A percentile compares a stretch with the other conserved stretches of the same genome.
phyloP scores from a whole-genome alignment of 805 yeast species.

The Candida sakaeoensis region DNA sequence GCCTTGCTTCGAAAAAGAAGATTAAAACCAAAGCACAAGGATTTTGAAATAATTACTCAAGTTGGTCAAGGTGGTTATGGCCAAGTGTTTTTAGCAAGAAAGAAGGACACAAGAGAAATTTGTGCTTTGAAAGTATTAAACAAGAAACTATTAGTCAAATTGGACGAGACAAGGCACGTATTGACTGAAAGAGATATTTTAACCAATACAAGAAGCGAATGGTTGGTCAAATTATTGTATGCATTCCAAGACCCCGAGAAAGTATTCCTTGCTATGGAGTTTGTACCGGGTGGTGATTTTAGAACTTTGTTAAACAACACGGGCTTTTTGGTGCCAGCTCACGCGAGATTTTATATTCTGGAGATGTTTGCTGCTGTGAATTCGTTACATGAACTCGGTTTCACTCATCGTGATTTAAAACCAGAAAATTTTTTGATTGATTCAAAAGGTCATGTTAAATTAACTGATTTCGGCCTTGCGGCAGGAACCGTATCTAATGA shows the following conservation, averaged over 20 bases:
- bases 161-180: slow-evolving; percentile 94
- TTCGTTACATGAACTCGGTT: slow-evolving; percentile 90
- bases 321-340: slow-evolving; percentile 88
- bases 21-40: slow-evolving; percentile 88
- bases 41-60: slow-evolving; percentile 94
- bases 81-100: slow-evolving; percentile 93
- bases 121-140: slow-evolving; percentile 92
- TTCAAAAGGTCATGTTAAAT: slow-evolving; percentile 83
- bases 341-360: slow-evolving; percentile 89
- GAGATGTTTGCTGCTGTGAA: slow-evolving; percentile 97
- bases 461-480: slow-evolving; percentile 96
- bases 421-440: slow-evolving; percentile 93
- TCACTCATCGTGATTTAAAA: slow-evolving; percentile 94
- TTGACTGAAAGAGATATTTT: slow-evolving; percentile 94
- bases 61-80: slow-evolving; percentile 99
- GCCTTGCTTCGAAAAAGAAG: slow-evolving; percentile 83
- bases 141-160: slow-evolving; percentile 77
- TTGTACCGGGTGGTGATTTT: slow-evolving; percentile 99
- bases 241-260: slow-evolving; percentile 93
- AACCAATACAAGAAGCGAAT: slow-evolving; percentile 92
- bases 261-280: slow-evolving; percentile 96
- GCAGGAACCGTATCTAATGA: slow-evolving; percentile 93
- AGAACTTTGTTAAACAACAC: slow-evolving; percentile 92
- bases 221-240: slow-evolving; percentile 90
- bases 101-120: slow-evolving; percentile 89